Base-by-base conservation (phyloP, 2,329 filamentous ascomycete species). In the Hypoxylon sp. region DNA sequence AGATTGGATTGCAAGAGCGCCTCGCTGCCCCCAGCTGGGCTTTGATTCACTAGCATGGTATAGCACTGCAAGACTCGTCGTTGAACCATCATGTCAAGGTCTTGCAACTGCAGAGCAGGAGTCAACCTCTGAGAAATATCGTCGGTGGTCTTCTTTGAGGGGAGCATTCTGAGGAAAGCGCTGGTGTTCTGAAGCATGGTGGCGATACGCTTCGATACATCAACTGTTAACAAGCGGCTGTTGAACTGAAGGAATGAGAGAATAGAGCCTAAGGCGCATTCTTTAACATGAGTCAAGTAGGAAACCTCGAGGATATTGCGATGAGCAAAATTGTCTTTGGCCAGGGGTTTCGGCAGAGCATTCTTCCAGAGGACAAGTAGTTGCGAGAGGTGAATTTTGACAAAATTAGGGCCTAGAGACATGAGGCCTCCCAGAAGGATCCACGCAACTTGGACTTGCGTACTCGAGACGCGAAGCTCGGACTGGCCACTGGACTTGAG, bases 401-500 rank as follows among this genome's bases (percentile, higher is more conserved):
- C 95, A 79, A 99, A 99, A 79, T 97, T 98, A 3, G 96, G 95
- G 0, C 96, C 96, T 0, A 99, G 86, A 0, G 95, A 94, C 95
- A 98, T 98, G 61, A 99, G 83, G 0, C 97, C 96, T 40, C 97
- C 96, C 51, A 99, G 97, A 64, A 99, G 84, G 53, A 97, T 97
- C 95, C 96, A 99, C 4, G 96, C 96, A 2, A 99, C 95, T 78
- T 99, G 96, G 25, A 99, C 94, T 77, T 99, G 96, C 1, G 94
- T 97, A 75, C 93, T 93, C 6, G 96, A 97, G 37, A 96, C 90
- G 30, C 95, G 90, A 59, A 99, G 84, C 78, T 99, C 95, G 0
- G 94, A 96, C 77, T 94, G 93, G 50, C 94, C 91, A 78, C 94
- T 98, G 0, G 92, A 95, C 80, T 99, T 99, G 42, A 99, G 86